Percentiles rank a stretch among this genome's conserved stretches.
Conservation (phyloP, 169 alveolate species). For the Cryptosporidium sp. region DNA sequence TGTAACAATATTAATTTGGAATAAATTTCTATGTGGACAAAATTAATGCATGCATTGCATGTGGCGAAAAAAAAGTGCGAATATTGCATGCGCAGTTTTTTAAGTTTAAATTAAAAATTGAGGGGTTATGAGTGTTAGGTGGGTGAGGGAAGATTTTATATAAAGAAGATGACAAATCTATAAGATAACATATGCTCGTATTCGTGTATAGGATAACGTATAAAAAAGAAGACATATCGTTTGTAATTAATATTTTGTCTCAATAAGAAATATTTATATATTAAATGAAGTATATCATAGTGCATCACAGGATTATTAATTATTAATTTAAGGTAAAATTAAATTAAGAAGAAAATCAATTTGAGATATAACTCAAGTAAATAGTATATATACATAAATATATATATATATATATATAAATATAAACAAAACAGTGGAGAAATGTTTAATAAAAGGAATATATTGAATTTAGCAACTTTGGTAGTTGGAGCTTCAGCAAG, state of each 20-base stretch:
- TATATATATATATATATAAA: too few relatives aligned
- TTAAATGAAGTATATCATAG: neutral
- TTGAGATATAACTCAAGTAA: neutral
- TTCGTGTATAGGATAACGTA: neutral
- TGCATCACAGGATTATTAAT: conserved; percentile 33
- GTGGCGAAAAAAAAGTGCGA: neutral
- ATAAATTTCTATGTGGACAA: neutral
- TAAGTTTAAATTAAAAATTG: neutral
- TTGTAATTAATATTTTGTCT: conserved; percentile 17
- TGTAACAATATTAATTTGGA: neutral
- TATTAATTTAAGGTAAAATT: conserved; percentile 43
- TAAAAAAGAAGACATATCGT: conserved; percentile 23
- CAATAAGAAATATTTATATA: conserved; percentile 54
- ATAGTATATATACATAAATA: too few relatives aligned
- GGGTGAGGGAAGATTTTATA: too few relatives aligned
- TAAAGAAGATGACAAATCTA: neutral
- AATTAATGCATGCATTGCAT: neutral
- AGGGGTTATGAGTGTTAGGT: neutral
- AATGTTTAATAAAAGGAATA: conserved; percentile 1
- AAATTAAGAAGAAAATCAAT: neutral
- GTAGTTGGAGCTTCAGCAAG: conserved; percentile 68
- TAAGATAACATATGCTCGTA: neutral
- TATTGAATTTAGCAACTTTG: conserved; percentile 46
- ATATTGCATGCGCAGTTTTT: neutral
- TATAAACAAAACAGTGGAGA: neutral